phyloP scores from a whole-genome alignment of 306 rosid species.

The Macrotyloma uniflorum region DNA sequence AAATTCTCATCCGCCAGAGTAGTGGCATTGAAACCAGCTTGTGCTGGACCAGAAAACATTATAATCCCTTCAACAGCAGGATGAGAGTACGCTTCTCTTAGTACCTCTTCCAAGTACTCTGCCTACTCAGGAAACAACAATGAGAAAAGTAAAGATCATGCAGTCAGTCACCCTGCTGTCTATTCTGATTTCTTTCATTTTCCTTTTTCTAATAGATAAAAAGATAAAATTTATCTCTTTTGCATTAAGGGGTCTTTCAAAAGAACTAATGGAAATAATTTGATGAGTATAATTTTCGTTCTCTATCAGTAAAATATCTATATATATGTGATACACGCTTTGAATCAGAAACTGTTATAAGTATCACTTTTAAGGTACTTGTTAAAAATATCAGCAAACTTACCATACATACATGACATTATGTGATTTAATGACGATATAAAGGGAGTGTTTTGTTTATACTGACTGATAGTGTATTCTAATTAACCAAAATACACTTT shows the following conservation, averaged over 20 bases:
- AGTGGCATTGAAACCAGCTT: slow-evolving; percentile 60
- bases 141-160: not conserved
- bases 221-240: not conserved
- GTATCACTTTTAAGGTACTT: not conserved
- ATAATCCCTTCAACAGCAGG: slow-evolving; percentile 80
- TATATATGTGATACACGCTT: too few relatives aligned
- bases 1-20: slow-evolving; percentile 59
- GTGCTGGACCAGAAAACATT: slow-evolving; percentile 69
- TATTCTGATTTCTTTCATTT: not conserved
- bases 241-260: not conserved
- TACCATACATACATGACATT: not conserved
- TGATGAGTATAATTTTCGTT: not conserved
- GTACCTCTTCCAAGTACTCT: slow-evolving; percentile 62
- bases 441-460: too few relatives aligned
- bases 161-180: not conserved
- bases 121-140: slow-evolving; percentile 50
- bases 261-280: not conserved
- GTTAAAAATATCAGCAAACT: not conserved
- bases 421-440: too few relatives aligned
- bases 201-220: not conserved
- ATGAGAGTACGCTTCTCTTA: slow-evolving; percentile 73
- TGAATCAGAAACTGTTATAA: too few relatives aligned
- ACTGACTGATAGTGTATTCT: not conserved
- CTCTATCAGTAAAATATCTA: not conserved
- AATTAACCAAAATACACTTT: not conserved